Base-by-base conservation (phyloP, 352 stramenopile species). In the Globisporangium rhizosaccharum region DNA sequence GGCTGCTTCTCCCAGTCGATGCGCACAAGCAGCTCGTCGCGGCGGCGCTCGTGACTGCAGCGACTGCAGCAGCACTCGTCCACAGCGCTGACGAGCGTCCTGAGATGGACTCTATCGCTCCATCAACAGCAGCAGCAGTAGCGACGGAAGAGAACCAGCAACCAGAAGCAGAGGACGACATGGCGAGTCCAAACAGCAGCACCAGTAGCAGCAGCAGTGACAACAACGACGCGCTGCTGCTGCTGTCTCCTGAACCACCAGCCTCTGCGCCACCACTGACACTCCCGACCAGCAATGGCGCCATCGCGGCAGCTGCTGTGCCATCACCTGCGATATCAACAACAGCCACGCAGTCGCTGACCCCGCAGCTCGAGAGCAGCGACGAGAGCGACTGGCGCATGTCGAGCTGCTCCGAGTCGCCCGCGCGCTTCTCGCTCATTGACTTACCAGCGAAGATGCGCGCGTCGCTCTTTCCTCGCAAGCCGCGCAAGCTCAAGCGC, bases 341-440 rank as follows among this genome's bases (percentile, higher is more conserved):
- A 3, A 5, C 26, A 41, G 48, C 26, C 10, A 39, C 26, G 18
- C 12, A 12, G 23, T 23, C 23, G 23, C 23, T 23, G 25, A 18
- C 48, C 4, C 12, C 37, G 25, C 36, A 47, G 30, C 51, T 56
- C 33, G 51, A 56, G 51, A 56, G 51, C 51, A 56, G 51, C 51
- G 51, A 56, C 36, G 79, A 76, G 44, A 84, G 72, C 67, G 79
- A 87, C 52, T 73, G 66, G 53, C 72, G 67, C 59, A 71, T 70
- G 51, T 82, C 70, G 51, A 83, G 66, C 64, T 77, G 64, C 23
- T 79, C 66, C 17, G 72, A 82, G 50, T 51, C 59, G 49, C 28
- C 61, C 6, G 36, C 62, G 42, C 70, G 74, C 25, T 85, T 85
- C 60, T 85, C 75, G 36, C 53, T 85, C 42, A 44, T 80, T n/a